A percentile compares a stretch with the other conserved stretches of the same genome.
Conservation (phyloP, 805 yeast species). For the Candida taoyuanica region DNA sequence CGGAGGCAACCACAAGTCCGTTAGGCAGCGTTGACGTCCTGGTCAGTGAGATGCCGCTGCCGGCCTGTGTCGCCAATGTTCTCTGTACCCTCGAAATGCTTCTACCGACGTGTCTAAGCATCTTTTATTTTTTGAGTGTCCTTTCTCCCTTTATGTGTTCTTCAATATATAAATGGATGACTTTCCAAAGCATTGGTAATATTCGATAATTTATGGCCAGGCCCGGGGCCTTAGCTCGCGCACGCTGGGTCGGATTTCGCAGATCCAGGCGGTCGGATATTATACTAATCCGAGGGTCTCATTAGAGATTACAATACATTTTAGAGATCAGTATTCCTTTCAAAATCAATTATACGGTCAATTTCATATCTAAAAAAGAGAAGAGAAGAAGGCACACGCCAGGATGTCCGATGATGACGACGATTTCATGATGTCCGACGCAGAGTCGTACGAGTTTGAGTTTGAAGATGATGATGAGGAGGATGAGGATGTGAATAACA, state of each 20-base stretch:
- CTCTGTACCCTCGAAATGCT: neutral
- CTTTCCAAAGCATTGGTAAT: too few species aligned
- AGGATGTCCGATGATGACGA: constrained; percentile 27
- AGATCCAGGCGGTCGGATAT: too few species aligned
- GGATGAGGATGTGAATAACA: constrained; percentile 21
- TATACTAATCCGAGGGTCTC: too few species aligned
- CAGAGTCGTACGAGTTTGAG: constrained; percentile 27
- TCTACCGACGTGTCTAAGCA: constrained; percentile 10
- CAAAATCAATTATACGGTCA: neutral
- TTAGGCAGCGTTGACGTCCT: constrained; percentile 75
- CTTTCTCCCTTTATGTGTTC: too few species aligned
- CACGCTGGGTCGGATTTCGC: too few species aligned
- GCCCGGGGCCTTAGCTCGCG: too few species aligned
- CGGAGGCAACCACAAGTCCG: constrained; percentile 94
- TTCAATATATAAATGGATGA: too few species aligned
- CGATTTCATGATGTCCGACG: constrained; percentile 29
- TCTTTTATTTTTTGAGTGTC: constrained; percentile 1
- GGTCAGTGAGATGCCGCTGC: constrained; percentile 41
- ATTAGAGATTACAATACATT: too few species aligned
- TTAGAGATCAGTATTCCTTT: too few species aligned
- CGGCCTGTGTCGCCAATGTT: constrained; percentile 7
- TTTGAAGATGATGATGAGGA: constrained; percentile 24
- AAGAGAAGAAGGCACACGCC: neutral
- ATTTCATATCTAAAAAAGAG: neutral
- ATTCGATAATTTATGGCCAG: too few species aligned